phyloP scores from a whole-genome alignment of 2,329 filamentous ascomycete species.

The Metarhizium album region DNA sequence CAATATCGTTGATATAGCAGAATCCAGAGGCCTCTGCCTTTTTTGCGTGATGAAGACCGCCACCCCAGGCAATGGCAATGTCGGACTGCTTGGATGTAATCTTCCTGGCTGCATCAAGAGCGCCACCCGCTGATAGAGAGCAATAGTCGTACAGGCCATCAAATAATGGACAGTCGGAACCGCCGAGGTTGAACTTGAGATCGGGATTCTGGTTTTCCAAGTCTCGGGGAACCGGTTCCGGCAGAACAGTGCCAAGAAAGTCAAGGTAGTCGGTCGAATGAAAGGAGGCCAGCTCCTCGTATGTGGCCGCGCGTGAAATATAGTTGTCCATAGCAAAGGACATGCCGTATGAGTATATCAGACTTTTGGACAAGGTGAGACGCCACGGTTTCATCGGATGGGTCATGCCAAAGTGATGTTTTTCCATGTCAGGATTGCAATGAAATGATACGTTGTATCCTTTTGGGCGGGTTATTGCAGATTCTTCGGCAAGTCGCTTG shows the following conservation, averaged over 20 bases:
- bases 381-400: constrained; percentile 99
- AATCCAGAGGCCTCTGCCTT: constrained; percentile 90
- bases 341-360: constrained; percentile 91
- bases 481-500: constrained; percentile 43
- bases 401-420: constrained; percentile 91
- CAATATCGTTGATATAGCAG: constrained; percentile 98
- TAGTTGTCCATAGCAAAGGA: constrained; percentile 96
- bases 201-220: constrained; percentile 53
- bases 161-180: constrained; percentile 92
- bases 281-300: constrained; percentile 78
- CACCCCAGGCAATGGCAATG: constrained; percentile 96
- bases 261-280: constrained; percentile 86
- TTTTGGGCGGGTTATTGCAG: constrained; percentile 68
- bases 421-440: constrained; percentile 88
- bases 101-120: constrained; percentile 82
- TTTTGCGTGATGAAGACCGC: constrained; percentile 92
- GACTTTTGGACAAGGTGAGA: constrained; percentile 84
- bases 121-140: constrained; percentile 83
- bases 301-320: constrained; percentile 70
- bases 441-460: constrained; percentile 93
- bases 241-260: constrained; percentile 65
- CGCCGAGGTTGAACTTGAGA: constrained; percentile 72
- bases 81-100: constrained; percentile 79
- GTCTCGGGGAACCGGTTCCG: constrained; percentile 52
- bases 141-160: constrained; percentile 94